Evolutionary conservation across 306 rosid species (phyloP), one percentile per base, ranked within the genome.

Genomic region (Pyrus communis): DNA sequence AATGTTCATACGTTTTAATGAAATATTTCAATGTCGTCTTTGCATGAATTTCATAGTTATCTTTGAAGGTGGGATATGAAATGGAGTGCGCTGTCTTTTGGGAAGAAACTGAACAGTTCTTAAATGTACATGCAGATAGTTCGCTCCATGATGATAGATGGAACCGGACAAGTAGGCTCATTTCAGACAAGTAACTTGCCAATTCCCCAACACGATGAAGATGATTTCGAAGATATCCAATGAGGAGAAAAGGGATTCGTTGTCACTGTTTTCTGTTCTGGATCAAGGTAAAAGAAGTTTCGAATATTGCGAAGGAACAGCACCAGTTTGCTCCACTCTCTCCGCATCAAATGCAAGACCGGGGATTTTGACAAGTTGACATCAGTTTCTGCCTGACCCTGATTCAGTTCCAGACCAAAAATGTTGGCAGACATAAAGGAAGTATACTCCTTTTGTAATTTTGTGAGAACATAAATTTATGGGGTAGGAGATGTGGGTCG

Each of bases 61-160:
- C 22, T 38, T 9, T 66, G 49, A 35, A 3, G 27, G 49, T 10
- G 15, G 49, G 70, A 33, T 35, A 11, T 5, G 40, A 66, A 66
- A 11, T 10, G 15, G 70, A 33, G 38, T 72, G n/a, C n/a, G 72
- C 73, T 13, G 3, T 68, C 13, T 35, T 67, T 71, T 67, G 3
- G 31, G 58, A 46, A 27, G 73, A n/a, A 60, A 22, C 55, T 54
- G 49, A 49, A 11, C 2, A 54, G 25, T 31, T 55, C 31, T 61
- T 75, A 38, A 40, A 77, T 85, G 81, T 33, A 74, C 79, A 28
- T 86, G 88, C 92, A 93, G 98, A 81, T 69, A 11, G 88, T 93
- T 74, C 88, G 92, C 77, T 86, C 94, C 59, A 80, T 73, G 75
- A 75, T 93, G 90, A 42, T 57, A 25, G 92, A 89, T 70, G 93